Conservation (phyloP, 2,329 filamentous ascomycete genomes). For the Epichloe uncinata region DNA sequence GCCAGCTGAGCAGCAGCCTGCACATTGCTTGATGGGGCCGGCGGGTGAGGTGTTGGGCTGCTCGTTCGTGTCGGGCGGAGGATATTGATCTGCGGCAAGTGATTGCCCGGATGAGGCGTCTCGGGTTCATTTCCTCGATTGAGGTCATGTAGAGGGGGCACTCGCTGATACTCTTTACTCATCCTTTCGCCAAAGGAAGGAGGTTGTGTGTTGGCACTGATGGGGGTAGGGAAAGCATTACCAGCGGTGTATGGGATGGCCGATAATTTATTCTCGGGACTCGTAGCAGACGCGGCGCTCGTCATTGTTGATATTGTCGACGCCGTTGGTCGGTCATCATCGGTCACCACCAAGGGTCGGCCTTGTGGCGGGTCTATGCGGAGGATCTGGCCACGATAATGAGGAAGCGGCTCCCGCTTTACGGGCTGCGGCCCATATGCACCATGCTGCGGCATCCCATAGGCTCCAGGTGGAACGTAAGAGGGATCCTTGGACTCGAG, state of each 20-base stretch:
- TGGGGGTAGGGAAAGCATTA: slow-evolving; percentile 47
- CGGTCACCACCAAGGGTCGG: slow-evolving; percentile 34
- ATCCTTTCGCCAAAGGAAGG: slow-evolving; percentile 34
- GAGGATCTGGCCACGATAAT: slow-evolving; percentile 47
- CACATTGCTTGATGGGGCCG: slow-evolving; percentile 24
- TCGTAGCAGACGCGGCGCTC: slow-evolving; percentile 39
- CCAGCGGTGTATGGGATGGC: slow-evolving; percentile 40
- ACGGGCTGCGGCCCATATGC: slow-evolving; percentile 23
- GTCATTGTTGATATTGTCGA: slow-evolving; percentile 46
- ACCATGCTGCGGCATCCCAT: slow-evolving; percentile 43
- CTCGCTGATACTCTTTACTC: slow-evolving; percentile 46
- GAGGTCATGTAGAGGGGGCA: slow-evolving; percentile 47
- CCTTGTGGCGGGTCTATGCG: slow-evolving; percentile 51
- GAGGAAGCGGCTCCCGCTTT: slow-evolving; percentile 44
- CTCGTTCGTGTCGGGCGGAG: slow-evolving; percentile 37
- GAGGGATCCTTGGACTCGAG: slow-evolving; percentile 71
- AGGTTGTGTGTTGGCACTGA: slow-evolving; percentile 40
- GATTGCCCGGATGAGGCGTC: slow-evolving; percentile 34
- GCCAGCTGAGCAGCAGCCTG: slow-evolving; percentile 47
- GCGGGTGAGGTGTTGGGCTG: slow-evolving; percentile 29
- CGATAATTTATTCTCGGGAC: slow-evolving; percentile 50
- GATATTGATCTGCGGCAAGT: slow-evolving; percentile 44
- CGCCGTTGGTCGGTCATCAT: slow-evolving; percentile 46
- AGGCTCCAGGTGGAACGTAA: slow-evolving; percentile 48
- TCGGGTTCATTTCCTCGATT: slow-evolving; percentile 40